phyloP scores from a whole-genome alignment of 169 alveolate species.

The Cryptosporidium sp. region DNA sequence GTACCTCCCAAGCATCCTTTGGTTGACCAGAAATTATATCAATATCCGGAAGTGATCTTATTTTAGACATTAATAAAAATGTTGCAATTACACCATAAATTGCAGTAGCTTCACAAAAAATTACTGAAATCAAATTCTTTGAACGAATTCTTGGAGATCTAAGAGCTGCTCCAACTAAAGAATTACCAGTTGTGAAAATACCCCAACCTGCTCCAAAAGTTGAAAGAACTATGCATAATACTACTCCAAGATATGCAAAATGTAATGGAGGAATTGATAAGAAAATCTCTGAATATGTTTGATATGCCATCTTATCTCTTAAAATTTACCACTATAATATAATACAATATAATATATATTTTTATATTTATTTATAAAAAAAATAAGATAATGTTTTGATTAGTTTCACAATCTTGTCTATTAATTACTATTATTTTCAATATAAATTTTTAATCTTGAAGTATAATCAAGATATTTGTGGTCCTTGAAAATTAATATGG shows the following conservation, averaged over 20 bases:
- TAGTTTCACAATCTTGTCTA: not conserved
- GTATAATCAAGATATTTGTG: not conserved
- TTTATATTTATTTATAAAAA: too few relatives aligned
- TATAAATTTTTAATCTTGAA: not conserved
- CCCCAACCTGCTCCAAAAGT: conserved; percentile 99
- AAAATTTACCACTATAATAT: not conserved
- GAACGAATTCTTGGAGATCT: conserved; percentile 99
- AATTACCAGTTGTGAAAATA: conserved; percentile 97
- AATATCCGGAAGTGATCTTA: conserved; percentile 78
- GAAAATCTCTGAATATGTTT: conserved; percentile 59
- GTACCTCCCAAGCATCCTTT: conserved; percentile 79
- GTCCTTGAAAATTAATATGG: too few relatives aligned
- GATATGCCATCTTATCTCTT: conserved; percentile 25
- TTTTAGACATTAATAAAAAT: conserved; percentile 86
- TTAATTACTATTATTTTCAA: too few relatives aligned
- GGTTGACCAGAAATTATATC: conserved; percentile 78
- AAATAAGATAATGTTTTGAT: not conserved
- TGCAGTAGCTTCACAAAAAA: conserved; percentile 99
- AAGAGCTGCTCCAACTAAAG: conserved; percentile 98
- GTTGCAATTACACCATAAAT: conserved; percentile 96
- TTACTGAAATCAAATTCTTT: conserved; percentile 97
- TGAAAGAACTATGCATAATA: conserved; percentile 91
- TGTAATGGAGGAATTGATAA: conserved; percentile 64
- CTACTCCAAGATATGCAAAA: conserved; percentile 92
- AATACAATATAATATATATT: too few relatives aligned